Evolutionary conservation across 176 grass and related monocot species (phyloP), one percentile per base, ranked within the genome.

Genomic region (Aegilops bicornis): DNA sequence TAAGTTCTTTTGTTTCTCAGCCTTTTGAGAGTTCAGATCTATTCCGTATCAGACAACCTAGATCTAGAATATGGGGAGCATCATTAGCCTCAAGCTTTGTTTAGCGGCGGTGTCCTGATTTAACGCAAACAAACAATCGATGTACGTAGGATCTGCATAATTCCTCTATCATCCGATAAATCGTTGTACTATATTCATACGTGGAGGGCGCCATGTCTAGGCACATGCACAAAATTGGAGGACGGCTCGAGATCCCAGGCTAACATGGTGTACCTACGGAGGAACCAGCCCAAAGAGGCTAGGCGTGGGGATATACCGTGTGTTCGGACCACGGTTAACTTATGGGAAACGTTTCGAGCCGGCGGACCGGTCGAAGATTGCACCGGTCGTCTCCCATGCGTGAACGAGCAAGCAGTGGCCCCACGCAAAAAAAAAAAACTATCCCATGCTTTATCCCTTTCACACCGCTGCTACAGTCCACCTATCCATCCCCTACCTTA

Each of bases 241-340:
- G n/a, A 78, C 33, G 39, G 80, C 10, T 35, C 75, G 64, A 83
- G 84, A 90, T 87, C 79, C 79, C 42, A 90, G 73, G 73, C 72
- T 12, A 59, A 9, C 19, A 2, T 59, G 7, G 6, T 58, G 54
- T 2, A 22, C 17, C 7, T 58, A 58, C 19, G 54, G 54, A 58
- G 7, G 54, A 24, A 62, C n/a, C 19, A 3, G 2, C 22, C n/a
- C 22, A 24, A 12, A 54, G 50, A 17, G 48, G 48, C 13, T 52
- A 52, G 48, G 4, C 10, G 2, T 12, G 10, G 47, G 4, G 47
- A 16, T 50, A 50, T 16, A 50, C 47, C 14, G 47, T 50, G 47
- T 5, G 47, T 50, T 5, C 47, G 1, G 14, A 5, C 13, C 4
- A 50, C 14, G 43, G 43, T 47, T 45, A n/a, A n/a, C n/a, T n/a